A percentile compares a stretch with the other conserved stretches of the same genome.
phyloP scores from a whole-genome alignment of 225 moss, liverwort and hornwort species.

The Marchantia paleacea region DNA sequence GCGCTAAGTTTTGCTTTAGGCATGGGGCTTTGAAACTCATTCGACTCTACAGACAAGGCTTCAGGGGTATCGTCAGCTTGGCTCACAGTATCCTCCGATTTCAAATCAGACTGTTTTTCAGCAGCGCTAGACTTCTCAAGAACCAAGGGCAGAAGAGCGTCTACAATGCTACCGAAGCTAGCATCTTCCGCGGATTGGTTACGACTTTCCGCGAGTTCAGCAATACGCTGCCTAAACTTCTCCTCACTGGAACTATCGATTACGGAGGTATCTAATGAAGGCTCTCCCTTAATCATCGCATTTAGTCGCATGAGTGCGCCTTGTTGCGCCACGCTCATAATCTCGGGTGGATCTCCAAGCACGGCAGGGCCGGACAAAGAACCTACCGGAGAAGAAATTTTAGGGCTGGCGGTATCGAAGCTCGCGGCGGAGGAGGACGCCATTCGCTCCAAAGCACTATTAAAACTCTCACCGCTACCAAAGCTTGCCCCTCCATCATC shows the following conservation, averaged over 20 bases:
- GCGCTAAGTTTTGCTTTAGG: slow-evolving; percentile 32
- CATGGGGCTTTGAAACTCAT: slow-evolving; percentile 22
- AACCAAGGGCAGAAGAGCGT: slow-evolving; percentile 44
- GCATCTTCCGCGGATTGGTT: slow-evolving; percentile 36
- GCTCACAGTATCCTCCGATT: not conserved
- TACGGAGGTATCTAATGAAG: slow-evolving; percentile 38
- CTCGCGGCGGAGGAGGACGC: slow-evolving; percentile 65
- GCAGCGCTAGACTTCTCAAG: slow-evolving; percentile 3
- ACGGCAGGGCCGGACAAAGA: slow-evolving; percentile 35
- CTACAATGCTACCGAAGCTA: slow-evolving; percentile 34
- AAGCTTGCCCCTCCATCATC: slow-evolving; percentile 53
- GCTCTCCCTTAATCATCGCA: slow-evolving; percentile 38
- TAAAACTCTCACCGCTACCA: slow-evolving; percentile 76
- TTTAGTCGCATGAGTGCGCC: slow-evolving; percentile 51
- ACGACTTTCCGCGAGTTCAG: slow-evolving; percentile 27
- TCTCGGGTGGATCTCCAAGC: slow-evolving; percentile 36
- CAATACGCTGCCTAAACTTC: slow-evolving; percentile 22
- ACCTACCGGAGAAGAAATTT: slow-evolving; percentile 51
- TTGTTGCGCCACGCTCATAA: slow-evolving; percentile 37
- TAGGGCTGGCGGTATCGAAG: slow-evolving; percentile 51
- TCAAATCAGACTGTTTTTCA: slow-evolving; percentile 2
- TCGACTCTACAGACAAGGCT: slow-evolving; percentile 1
- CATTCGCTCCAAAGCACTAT: slow-evolving; percentile 86
- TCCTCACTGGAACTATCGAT: slow-evolving; percentile 31
- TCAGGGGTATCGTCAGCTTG: not conserved